Conservation (phyloP, 1,284 basidiomycete species). For the Cronartium quercuum region DNA sequence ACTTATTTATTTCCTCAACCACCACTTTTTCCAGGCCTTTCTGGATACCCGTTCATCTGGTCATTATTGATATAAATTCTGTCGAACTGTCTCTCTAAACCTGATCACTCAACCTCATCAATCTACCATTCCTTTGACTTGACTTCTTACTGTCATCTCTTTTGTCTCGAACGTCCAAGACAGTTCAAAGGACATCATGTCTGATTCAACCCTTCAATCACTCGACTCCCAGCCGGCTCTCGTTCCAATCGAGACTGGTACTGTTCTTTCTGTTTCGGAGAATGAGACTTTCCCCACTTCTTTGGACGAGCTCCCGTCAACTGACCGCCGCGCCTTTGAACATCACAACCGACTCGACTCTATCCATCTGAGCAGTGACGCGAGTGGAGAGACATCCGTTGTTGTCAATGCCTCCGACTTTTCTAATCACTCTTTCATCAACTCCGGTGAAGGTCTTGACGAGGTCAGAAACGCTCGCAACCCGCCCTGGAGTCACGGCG, state of each 20-base stretch:
- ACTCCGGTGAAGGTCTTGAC: conserved; percentile 24
- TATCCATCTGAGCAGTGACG: conserved; percentile 36
- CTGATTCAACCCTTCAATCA: neutral
- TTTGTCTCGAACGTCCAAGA: neutral
- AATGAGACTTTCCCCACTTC: neutral
- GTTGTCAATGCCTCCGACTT: neutral
- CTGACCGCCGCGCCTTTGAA: conserved; percentile 11
- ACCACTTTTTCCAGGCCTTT: neutral
- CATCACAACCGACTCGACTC: conserved; percentile 32
- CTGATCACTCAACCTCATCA: neutral
- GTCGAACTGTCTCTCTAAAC: conserved; percentile 3
- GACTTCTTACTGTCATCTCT: neutral
- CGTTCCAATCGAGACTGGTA: neutral
- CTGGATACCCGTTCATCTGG: conserved; percentile 5
- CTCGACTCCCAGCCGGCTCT: neutral
- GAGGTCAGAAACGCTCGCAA: conserved; percentile 32
- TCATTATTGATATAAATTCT: conserved; percentile 7
- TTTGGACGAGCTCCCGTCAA: neutral
- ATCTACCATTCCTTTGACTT: conserved; percentile 2
- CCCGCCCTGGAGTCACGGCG: conserved; percentile 34
- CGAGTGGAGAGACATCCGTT: conserved; percentile 32
- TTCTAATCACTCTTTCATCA: conserved; percentile 29
- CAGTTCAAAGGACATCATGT: neutral
- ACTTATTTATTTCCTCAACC: conserved; percentile 1
- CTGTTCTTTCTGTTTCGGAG: conserved; percentile 1